These are phyloP conservation scores for Saposhnikovia divaricata DNA, from an alignment of 129 eudicot genomes.

Conservation along the genomic window DNA sequence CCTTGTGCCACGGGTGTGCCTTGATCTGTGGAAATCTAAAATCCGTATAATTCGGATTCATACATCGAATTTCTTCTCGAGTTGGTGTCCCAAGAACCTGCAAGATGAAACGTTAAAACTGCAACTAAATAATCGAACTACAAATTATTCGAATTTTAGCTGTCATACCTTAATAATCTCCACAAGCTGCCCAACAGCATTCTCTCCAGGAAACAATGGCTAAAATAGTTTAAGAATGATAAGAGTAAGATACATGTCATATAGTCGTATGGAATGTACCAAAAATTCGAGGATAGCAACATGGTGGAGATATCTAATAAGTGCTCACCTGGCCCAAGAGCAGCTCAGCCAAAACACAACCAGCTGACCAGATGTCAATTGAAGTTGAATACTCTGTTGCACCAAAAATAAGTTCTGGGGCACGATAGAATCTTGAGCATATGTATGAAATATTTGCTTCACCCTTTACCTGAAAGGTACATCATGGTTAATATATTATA, in stretches of 20 bases:
- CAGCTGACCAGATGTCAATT: constrained; percentile 98
- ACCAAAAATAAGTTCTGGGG: constrained; percentile 93
- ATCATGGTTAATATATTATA: not conserved
- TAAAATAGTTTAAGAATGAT: constrained; percentile 13
- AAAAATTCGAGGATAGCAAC: not conserved
- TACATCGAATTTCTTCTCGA: constrained; percentile 88
- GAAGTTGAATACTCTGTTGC: constrained; percentile 85
- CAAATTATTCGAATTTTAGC: not conserved
- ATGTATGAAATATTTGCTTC: constrained; percentile 92
- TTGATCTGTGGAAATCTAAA: constrained; percentile 94
- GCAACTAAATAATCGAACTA: not conserved
- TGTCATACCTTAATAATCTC: constrained; percentile 82
- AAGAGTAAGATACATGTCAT: not conserved
- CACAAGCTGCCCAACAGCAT: constrained; percentile 93
- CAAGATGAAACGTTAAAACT: constrained; percentile 10
- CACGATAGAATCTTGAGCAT: constrained; percentile 87
- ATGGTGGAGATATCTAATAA: constrained; percentile 2
- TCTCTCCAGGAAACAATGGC: constrained; percentile 98
- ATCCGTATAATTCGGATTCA: constrained; percentile 89
- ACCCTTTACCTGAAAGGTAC: constrained; percentile 56
- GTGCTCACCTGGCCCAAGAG: constrained; percentile 77
- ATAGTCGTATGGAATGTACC: not conserved
- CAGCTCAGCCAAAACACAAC: constrained; percentile 96
- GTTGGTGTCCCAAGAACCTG: constrained; percentile 98
- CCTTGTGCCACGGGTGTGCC: constrained; percentile 99